Conservation (phyloP, 2,329 filamentous ascomycete species). For the Ilyonectria robusta region DNA sequence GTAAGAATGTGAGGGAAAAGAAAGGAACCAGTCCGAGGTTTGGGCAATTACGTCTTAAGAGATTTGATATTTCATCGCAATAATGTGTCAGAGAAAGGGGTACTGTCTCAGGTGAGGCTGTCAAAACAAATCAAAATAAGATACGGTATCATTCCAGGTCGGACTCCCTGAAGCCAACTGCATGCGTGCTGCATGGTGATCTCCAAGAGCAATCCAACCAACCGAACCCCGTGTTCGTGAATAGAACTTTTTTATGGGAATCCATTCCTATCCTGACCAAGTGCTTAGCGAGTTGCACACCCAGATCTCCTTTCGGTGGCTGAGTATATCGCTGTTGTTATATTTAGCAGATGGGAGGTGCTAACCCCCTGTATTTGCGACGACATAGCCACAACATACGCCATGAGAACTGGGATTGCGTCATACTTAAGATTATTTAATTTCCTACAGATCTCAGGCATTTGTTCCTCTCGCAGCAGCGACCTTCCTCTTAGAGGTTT, state of each 20-base stretch:
- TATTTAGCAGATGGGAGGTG: background rate
- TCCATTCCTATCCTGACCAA: background rate
- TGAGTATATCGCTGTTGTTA: background rate
- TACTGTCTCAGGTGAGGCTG: background rate
- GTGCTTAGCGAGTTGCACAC: background rate
- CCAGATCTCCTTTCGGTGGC: constrained; percentile 7
- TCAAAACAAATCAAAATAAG: background rate
- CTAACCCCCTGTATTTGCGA: background rate
- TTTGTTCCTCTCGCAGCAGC: too few species aligned
- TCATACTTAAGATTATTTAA: too few species aligned
- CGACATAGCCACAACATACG: background rate
- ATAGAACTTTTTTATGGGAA: background rate
- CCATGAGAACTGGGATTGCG: too few species aligned
- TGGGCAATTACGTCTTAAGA: background rate
- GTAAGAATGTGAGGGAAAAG: background rate
- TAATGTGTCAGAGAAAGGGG: background rate
- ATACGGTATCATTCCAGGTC: too few species aligned
- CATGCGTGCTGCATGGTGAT: too few species aligned
- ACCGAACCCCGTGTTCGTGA: background rate
- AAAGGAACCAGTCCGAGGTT: background rate
- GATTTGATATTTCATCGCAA: background rate
- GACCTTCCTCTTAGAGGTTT: too few species aligned
- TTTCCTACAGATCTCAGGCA: too few species aligned
- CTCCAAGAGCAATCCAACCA: too few species aligned
- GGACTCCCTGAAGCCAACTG: too few species aligned